These are phyloP conservation scores for Fusarium keratoplasticum DNA, from an alignment of 2,329 filamentous ascomycete genomes.

Conservation along the genomic window DNA sequence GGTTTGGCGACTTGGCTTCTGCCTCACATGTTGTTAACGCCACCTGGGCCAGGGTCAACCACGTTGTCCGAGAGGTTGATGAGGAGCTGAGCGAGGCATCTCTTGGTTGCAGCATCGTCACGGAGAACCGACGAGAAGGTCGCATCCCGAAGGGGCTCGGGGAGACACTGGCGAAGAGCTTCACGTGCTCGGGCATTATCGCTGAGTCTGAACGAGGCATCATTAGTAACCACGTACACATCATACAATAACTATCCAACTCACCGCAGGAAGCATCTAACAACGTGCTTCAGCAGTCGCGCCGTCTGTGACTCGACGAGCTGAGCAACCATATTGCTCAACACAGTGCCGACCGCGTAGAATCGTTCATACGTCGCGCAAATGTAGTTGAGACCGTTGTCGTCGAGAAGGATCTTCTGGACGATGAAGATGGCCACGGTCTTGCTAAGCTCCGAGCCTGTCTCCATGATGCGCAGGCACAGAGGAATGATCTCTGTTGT, in stretches of 20 bases:
- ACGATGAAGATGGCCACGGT: constrained; percentile 99
- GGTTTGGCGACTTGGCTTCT: constrained; percentile 14
- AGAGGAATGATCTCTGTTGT: constrained; percentile 99
- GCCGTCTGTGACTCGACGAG: constrained; percentile 98
- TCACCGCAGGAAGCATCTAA: constrained; percentile 94
- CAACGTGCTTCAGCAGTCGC: constrained; percentile 94
- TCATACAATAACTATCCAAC: constrained; percentile 46
- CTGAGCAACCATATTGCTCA: constrained; percentile 99
- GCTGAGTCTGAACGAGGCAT: constrained; percentile 72
- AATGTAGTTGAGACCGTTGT: constrained; percentile 97
- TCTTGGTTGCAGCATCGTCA: constrained; percentile 96
- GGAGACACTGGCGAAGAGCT: constrained; percentile 93
- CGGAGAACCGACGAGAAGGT: constrained; percentile 97
- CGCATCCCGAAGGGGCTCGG: constrained; percentile 97
- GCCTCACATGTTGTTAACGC: constrained; percentile 50
- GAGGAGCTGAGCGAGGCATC: constrained; percentile 94
- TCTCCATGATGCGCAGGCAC: constrained; percentile 99
- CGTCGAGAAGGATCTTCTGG: constrained; percentile 97
- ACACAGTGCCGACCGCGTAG: constrained; percentile 95
- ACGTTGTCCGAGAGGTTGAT: constrained; percentile 96
- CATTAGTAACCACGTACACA: constrained; percentile 17
- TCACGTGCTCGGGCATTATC: constrained; percentile 97
- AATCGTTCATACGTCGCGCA: constrained; percentile 99
- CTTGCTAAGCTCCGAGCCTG: constrained; percentile 96
- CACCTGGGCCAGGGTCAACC: constrained; percentile 59